phyloP scores from a whole-genome alignment of 768 basidiomycete species.

The Xerocomellus intermedius region DNA sequence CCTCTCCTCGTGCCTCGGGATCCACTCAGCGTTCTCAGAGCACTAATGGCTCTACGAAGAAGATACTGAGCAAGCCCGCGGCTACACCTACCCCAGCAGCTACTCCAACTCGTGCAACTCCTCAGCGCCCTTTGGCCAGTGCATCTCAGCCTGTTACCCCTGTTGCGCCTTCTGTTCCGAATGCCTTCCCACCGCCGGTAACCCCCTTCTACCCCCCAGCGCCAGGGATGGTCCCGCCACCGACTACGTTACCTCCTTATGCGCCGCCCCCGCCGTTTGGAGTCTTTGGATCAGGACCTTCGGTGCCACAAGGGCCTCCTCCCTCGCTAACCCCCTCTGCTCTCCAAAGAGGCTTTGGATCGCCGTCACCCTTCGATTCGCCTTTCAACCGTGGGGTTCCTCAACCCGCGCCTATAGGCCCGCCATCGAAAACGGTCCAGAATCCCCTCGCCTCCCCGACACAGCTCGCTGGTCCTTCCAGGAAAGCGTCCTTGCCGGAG shows the following conservation, averaged over 20 bases:
- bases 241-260: conserved; percentile 52
- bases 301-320: conserved; percentile 44
- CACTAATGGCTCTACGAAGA: conserved; percentile 54
- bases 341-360: conserved; percentile 52
- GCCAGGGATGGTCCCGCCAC: conserved; percentile 43
- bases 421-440: conserved; percentile 42
- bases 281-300: conserved; percentile 44
- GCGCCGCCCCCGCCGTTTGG: conserved; percentile 51
- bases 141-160: conserved; percentile 50
- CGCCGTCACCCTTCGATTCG: conserved; percentile 53
- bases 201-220: conserved; percentile 49
- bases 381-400: conserved; percentile 42
- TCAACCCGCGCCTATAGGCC: conserved; percentile 53
- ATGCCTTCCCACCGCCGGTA: conserved; percentile 45
- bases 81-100: conserved; percentile 29
- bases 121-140: conserved; percentile 35
- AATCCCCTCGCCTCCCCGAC: conserved; percentile 38
- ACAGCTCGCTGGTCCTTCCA: conserved; percentile 45
- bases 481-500: conserved; percentile 44
- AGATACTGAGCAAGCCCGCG: conserved; percentile 53
- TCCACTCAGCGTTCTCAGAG: conserved; percentile 48
- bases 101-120: conserved; percentile 37
- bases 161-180: conserved; percentile 19
- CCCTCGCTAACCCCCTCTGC: conserved; percentile 52
- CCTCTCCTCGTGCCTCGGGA: conserved; percentile 51